Evolutionary conservation across 345 rosid species (phyloP), one percentile per base, ranked within the genome.

Genomic region (Lepidium africanum): DNA sequence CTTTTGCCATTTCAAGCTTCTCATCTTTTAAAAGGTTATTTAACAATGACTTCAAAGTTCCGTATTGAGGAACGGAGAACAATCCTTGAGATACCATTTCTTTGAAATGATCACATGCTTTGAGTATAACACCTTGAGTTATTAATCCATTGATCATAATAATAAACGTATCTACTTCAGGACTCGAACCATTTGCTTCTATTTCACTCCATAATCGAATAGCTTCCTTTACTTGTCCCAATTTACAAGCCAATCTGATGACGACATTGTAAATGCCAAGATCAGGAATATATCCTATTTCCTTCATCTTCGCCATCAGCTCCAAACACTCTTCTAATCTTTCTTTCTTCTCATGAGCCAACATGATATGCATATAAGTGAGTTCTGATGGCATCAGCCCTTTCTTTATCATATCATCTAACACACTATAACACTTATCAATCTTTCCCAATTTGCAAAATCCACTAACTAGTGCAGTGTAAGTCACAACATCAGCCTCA

Each of bases 71-170:
- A 70, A 81, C 85, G 2, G 83, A 77, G 54, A 88, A 78, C 61
- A 91, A 64, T 51, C 97, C 92, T 74, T 87, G 79, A 30, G 63
- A 81, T n/a, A 79, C 87, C 97, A 94, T 88, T 72, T 91, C 99
- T 76, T 81, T 83, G 66, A 91, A 91, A 67, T 82, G 83, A 15
- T 84, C 78, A 21, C 92, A 81, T 9, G 95, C 89, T 72, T 94
- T 87, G 43, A 84, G 64, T 57, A 94, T 72, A 69, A 67, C 73
- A 2, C 91, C 84, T 56, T 87, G 87, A 59, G 76, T 80, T 65
- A 80, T 64, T 67, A 88, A 86, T 42, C 97, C 97, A 75, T 85
- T 76, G 59, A 88, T 81, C 81, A 87, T 70, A 40, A 91, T 78
- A 73, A 91, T 76, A 76, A 82, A 91, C 14, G 87, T 80, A 63